Conservation (phyloP, 1,284 basidiomycete species). For the Malassezia brasiliensis region DNA sequence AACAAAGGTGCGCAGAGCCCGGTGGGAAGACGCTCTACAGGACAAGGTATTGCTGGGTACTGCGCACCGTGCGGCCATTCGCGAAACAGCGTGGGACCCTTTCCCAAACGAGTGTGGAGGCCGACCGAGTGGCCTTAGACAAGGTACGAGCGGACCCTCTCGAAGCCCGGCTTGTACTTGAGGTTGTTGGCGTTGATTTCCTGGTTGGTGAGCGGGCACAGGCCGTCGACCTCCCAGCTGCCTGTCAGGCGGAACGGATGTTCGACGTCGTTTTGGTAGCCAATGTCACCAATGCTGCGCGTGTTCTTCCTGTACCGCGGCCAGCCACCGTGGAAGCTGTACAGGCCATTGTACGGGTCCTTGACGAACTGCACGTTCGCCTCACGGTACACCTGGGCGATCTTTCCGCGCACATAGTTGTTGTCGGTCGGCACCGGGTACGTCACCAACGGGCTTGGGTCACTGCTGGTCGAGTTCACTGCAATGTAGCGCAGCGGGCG, state of each 20-base stretch:
- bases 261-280: slow-evolving; percentile 7
- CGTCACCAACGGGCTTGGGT: slow-evolving; percentile 1
- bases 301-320: neutral
- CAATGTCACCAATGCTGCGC: slow-evolving; percentile 11
- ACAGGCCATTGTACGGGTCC: slow-evolving; percentile 14
- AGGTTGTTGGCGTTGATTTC: slow-evolving; percentile 6
- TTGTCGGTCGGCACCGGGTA: slow-evolving; percentile 2
- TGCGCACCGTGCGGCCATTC: no score
- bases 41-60: no score
- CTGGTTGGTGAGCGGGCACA: slow-evolving; percentile 9
- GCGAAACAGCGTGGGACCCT: no score
- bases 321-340: slow-evolving; percentile 11
- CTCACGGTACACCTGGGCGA: slow-evolving; percentile 8
- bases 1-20: no score
- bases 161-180: slow-evolving; percentile 7
- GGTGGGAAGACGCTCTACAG: no score
- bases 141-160: slow-evolving; percentile 4
- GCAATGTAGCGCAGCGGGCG: neutral
- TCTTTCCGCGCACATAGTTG: neutral
- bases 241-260: slow-evolving; percentile 1
- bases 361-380: slow-evolving; percentile 13
- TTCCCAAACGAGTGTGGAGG: no score
- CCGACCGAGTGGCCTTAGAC: neutral
- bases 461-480: neutral
- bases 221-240: slow-evolving; percentile 7